Evolutionary conservation across 306 rosid genomes (phyloP), one percentile per base, ranked within the genome.

Genomic region (Cyamopsis tetragonoloba): DNA sequence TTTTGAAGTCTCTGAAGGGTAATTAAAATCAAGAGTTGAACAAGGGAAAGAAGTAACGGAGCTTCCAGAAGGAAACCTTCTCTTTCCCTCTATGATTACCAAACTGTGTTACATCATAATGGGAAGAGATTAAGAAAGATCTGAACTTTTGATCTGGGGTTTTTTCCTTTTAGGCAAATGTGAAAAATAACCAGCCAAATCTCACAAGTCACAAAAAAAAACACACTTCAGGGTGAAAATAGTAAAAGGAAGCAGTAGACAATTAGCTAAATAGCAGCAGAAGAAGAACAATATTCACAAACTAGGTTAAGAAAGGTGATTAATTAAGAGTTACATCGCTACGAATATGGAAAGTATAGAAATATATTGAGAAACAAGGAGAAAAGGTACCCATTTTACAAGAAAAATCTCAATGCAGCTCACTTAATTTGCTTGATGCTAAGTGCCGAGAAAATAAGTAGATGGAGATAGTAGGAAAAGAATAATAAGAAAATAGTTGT

Each of bases 41-140:
- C 28, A 55, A 59, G 26, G 32, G 39, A 75, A 78, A 59, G 70
- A 83, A 72, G 77, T 59, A 80, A 72, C 30, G 66, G 47, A 71
- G 80, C 82, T 79, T 82, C 91, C 79, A 64, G 47, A 49, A 68
- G 79, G n/a, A n/a, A n/a, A n/a, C 59, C 73, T 79, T 65, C 48
- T 10, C 42, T 23, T 74, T 49, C 44, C 26, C 48, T 28, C 57
- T 13, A 12, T 63, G 19, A 10, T 44, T 64, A 62, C 34, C 53
- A 66, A 49, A 30, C 24, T 34, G 44, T 56, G 44, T 13, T 28
- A 7, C 3, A 64, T 34, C 38, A 10, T n/a, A 24, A 27, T 6
- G 8, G 5, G 2, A 12, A 44, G 15, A 55, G 37, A 70, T 65
- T 58, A 73, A 64, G 43, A 72, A 66, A 75, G 46, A 64, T 27